Percentiles rank a stretch among this genome's conserved stretches.
Conservation (phyloP, 768 basidiomycete species). For the Mycena belliarum region DNA sequence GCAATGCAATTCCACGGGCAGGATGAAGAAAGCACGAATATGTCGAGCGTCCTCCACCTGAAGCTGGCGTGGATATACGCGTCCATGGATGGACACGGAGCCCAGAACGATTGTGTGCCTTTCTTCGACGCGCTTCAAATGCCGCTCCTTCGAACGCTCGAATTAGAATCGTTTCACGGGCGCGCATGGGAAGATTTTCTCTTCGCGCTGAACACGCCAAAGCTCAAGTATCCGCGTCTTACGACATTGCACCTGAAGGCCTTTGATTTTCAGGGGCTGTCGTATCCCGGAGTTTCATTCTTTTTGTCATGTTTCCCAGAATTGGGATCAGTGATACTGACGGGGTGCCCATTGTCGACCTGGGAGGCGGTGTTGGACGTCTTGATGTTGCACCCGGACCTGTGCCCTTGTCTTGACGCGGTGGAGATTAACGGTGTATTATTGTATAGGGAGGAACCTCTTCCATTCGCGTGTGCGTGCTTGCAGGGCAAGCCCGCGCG, state of each 20-base stretch:
- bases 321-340: neutral
- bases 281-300: neutral
- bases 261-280: slow-evolving; percentile 1
- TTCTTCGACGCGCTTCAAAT: slow-evolving; percentile 18
- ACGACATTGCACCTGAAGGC: neutral
- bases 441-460: slow-evolving; percentile 1
- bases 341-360: neutral
- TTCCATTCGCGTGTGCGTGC: slow-evolving; percentile 4
- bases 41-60: neutral
- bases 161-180: slow-evolving; percentile 11
- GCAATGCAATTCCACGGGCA: slow-evolving; percentile 13
- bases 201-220: slow-evolving; percentile 4
- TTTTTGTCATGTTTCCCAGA: slow-evolving; percentile 9
- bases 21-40: neutral
- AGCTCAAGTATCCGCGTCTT: slow-evolving; percentile 2
- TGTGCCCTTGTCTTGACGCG: neutral
- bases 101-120: slow-evolving; percentile 14
- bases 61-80: slow-evolving; percentile 6
- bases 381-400: neutral
- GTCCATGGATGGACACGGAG: neutral
- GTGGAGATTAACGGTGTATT: slow-evolving; percentile 8
- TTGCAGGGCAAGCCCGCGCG: slow-evolving; percentile 1
- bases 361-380: slow-evolving; percentile 7
- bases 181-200: slow-evolving; percentile 13
- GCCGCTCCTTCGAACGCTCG: slow-evolving; percentile 4